A percentile compares a stretch with the other conserved stretches of the same genome.
Evolutionary conservation across 192 early-diverging fungal genomes (phyloP).

Genomic region (Neocallimastix lanati): DNA sequence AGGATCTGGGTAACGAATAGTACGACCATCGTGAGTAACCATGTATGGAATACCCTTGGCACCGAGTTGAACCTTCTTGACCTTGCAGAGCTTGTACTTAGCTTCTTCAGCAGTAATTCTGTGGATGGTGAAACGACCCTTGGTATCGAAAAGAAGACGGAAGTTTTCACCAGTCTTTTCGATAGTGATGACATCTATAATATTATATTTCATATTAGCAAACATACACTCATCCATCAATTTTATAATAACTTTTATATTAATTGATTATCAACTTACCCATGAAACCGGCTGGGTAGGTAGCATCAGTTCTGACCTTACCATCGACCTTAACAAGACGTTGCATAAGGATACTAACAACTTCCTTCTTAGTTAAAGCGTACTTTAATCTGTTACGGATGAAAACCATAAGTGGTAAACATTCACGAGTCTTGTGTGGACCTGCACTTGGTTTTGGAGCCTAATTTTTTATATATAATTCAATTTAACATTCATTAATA

Average conservation of each 20-base stretch:
- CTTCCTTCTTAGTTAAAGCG: constrained; percentile 94
- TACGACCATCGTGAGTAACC: constrained; percentile 98
- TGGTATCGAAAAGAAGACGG: constrained; percentile 97
- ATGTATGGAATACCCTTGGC: constrained; percentile 88
- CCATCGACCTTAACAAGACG: constrained; percentile 98
- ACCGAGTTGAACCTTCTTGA: constrained; percentile 86
- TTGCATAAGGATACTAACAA: constrained; percentile 91
- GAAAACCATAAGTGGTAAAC: constrained; percentile 93
- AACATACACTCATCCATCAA: too few species aligned
- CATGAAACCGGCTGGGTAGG: constrained; percentile 95
- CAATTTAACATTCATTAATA: neutral
- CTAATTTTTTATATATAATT: too few species aligned
- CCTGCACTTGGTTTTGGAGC: constrained; percentile 91
- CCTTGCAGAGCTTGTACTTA: constrained; percentile 99
- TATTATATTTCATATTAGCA: too few species aligned
- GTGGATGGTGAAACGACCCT: constrained; percentile 99
- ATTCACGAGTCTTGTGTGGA: constrained; percentile 99
- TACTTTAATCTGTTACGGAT: constrained; percentile 99
- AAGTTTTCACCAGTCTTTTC: constrained; percentile 98
- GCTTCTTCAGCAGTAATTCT: constrained; percentile 94
- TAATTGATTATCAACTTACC: constrained; percentile 59
- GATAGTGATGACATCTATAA: constrained; percentile 71
- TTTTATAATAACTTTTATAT: too few species aligned
- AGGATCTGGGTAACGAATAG: constrained; percentile 98
- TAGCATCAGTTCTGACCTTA: constrained; percentile 90